A percentile compares a stretch with the other conserved stretches of the same genome.
phyloP scores from a whole-genome alignment of 179 eudicot species.

The Beta lomatogona region DNA sequence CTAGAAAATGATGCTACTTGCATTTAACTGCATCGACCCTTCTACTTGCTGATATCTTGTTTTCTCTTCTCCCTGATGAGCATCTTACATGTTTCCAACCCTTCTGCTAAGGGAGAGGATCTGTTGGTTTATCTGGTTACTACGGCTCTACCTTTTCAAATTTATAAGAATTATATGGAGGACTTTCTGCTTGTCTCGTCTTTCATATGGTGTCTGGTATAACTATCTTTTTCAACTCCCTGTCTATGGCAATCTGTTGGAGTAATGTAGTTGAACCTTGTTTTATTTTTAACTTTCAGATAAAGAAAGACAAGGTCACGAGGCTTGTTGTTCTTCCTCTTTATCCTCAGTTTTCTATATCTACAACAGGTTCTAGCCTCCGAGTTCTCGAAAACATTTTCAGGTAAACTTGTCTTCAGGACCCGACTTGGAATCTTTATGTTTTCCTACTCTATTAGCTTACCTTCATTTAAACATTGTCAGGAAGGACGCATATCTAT shows the following conservation, averaged over 20 bases:
- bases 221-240: not conserved
- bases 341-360: slow-evolving; percentile 90
- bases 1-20: not conserved
- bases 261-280: not conserved
- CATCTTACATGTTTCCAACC: not conserved
- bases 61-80: not conserved
- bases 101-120: not conserved
- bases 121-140: not conserved
- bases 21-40: not conserved
- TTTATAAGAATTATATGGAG: not conserved
- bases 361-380: slow-evolving; percentile 92
- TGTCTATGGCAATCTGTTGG: not conserved
- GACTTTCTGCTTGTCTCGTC: not conserved
- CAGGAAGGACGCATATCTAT: slow-evolving; percentile 77
- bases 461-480: slow-evolving; percentile 15
- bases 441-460: not conserved
- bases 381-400: slow-evolving; percentile 76
- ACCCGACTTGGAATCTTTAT: not conserved
- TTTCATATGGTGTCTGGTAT: not conserved
- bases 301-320: slow-evolving; percentile 76
- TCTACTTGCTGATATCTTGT: not conserved
- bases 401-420: slow-evolving; percentile 43
- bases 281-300: slow-evolving; percentile 40
- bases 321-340: slow-evolving; percentile 87
- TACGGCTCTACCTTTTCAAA: not conserved